phyloP scores from a whole-genome alignment of 2,329 filamentous ascomycete genomes.

The Colletotrichum cereale region DNA sequence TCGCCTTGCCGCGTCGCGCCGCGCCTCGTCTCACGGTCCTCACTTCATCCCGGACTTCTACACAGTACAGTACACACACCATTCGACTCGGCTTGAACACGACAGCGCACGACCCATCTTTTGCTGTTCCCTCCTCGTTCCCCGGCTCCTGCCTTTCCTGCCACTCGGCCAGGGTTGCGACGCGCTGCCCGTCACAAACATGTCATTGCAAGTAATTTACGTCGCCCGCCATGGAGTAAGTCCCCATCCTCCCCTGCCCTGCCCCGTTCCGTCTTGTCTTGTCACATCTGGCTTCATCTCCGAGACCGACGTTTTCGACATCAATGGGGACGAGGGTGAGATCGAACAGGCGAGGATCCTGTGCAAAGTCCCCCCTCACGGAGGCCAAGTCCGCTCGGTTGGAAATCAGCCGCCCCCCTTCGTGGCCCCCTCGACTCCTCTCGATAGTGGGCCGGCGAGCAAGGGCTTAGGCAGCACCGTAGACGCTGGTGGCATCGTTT shows the following conservation, averaged over 20 bases:
- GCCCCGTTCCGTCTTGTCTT: slow-evolving; percentile 26
- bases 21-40: slow-evolving; percentile 3
- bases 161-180: slow-evolving; percentile 10
- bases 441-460: not conserved
- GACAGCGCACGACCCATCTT: slow-evolving; percentile 16
- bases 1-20: not conserved
- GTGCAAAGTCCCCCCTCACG: not conserved
- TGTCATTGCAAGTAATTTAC: slow-evolving; percentile 80
- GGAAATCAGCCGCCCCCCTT: not conserved
- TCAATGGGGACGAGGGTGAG: not conserved
- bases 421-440: not conserved
- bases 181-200: slow-evolving; percentile 47
- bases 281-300: slow-evolving; percentile 29
- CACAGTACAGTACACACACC: too few relatives aligned
- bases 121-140: slow-evolving; percentile 12
- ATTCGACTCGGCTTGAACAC: not conserved
- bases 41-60: slow-evolving; percentile 7
- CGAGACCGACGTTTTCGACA: slow-evolving; percentile 28
- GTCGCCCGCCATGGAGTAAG: slow-evolving; percentile 81
- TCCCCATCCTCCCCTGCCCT: slow-evolving; percentile 42
- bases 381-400: not conserved
- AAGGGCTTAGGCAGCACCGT: not conserved
- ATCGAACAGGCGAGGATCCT: not conserved
- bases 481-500: slow-evolving; percentile 3
- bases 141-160: not conserved